Base-by-base conservation (phyloP, 2,329 filamentous ascomycete genomes). In the Microcera coccophila region DNA sequence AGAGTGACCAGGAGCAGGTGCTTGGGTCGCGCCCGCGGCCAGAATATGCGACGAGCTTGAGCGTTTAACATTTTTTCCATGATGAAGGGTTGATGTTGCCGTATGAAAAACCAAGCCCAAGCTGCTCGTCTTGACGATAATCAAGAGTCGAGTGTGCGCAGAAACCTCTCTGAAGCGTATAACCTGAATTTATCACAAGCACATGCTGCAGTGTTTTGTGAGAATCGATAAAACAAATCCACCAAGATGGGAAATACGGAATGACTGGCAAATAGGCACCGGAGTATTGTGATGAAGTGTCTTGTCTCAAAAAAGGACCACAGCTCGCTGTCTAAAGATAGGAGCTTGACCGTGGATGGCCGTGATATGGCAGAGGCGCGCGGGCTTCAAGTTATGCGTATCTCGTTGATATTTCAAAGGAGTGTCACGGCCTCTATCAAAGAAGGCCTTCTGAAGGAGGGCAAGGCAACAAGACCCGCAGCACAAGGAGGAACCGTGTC, bases 1-100 rank as follows among this genome's bases (percentile, higher is more conserved):
- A 73, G 44, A 22, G 61, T 59, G 18, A 73, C 56, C 26, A 74
- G 50, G 9, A 74, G 49, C 21, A 75, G 49, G 29, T 66, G 62
- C 55, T 65, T 70, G 41, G 70, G 68, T 45, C 71, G 63, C 35
- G 69, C 60, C 42, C 69, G 59, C 49, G 60, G 53, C 44, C 60
- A 49, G 39, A 62, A 49, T 39, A 58, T 53, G 40, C 61, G 62
- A 42, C 60, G 49, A 21, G 46, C 52, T 34, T 60, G 52, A 26
- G 59, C 51, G 29, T 57, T 58, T 47, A 65, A 59, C 58, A 65
- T 65, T 45, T 65, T 68, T 42, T 48, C 50, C 61, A 57, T 58
- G 47, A 34, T 47, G 45, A 42, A 42, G 32, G 36, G 39, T 16
- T 29, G 22, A 39, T 35, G 21, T 33, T n/a, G 28, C 17, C 20